Conservation (phyloP, 2,329 filamentous ascomycete species). For the Botrytis fragariae region DNA sequence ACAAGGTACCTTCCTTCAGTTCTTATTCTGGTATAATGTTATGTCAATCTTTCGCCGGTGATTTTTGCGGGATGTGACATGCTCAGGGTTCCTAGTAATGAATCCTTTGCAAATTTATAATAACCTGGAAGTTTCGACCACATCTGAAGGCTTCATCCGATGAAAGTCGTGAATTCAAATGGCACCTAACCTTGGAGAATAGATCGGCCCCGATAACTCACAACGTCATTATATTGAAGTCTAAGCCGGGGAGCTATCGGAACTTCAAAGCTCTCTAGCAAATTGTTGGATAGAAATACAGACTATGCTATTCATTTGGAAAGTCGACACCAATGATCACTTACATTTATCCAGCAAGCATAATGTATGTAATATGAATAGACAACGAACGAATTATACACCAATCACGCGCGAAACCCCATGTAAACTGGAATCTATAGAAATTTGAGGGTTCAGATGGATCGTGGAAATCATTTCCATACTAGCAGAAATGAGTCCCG, state of each 20-base stretch:
- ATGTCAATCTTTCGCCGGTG: background rate
- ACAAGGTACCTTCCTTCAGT: background rate
- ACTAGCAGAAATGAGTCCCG: background rate
- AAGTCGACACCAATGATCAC: background rate
- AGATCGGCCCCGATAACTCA: background rate
- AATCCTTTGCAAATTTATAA: background rate
- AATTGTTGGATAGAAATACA: background rate
- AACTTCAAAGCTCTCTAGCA: background rate
- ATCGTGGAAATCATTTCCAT: no score
- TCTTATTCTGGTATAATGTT: background rate
- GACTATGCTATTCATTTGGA: background rate
- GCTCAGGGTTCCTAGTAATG: background rate
- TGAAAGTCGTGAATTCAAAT: background rate
- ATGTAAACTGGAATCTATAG: background rate
- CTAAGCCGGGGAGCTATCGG: background rate
- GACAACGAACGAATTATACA: background rate
- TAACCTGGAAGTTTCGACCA: background rate
- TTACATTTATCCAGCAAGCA: background rate
- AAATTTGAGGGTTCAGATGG: no score
- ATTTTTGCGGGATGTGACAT: background rate
- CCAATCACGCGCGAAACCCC: background rate
- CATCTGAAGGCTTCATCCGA: background rate
- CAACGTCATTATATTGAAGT: background rate
- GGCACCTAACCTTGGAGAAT: background rate
- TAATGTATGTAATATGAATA: background rate